A percentile compares a stretch with the other conserved stretches of the same genome.
Evolutionary conservation across 148 eudicot genomes (phyloP).

Genomic region (Fallopia convolvulus): DNA sequence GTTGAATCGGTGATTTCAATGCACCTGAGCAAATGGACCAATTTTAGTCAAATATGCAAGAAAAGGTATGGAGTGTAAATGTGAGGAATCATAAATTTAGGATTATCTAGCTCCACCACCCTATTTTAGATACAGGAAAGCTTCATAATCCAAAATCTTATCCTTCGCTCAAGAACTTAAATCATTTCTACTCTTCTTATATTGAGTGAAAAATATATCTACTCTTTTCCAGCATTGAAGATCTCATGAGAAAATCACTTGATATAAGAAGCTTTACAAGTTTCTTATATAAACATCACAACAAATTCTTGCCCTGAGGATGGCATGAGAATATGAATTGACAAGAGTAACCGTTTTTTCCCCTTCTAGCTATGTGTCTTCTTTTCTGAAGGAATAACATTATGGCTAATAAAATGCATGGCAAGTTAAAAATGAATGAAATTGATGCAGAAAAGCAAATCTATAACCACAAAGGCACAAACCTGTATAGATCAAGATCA

Average conservation of each 20-base stretch:
- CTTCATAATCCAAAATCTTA: too few relatives aligned
- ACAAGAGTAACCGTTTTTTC: not conserved
- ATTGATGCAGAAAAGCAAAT: not conserved
- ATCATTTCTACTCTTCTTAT: not conserved
- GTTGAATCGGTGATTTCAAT: conserved; percentile 70
- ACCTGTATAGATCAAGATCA: conserved; percentile 93
- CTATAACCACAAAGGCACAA: conserved; percentile 9
- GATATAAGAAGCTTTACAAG: not conserved
- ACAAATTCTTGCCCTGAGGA: not conserved
- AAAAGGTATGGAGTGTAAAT: not conserved
- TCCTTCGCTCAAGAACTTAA: not conserved
- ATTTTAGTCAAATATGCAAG: conserved; percentile 3
- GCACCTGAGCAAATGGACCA: conserved; percentile 37
- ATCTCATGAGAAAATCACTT: not conserved
- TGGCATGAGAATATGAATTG: not conserved
- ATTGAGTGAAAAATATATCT: not conserved
- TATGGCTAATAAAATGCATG: not conserved
- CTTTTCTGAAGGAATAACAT: not conserved
- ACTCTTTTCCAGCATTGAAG: not conserved
- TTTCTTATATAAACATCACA: not conserved
- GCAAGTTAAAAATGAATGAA: not conserved
- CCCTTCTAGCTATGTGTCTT: not conserved
- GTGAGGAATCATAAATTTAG: not conserved
- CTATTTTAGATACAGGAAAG: too few relatives aligned
- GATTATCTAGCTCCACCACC: not conserved